These are phyloP conservation scores for Exobasidium rhododendri DNA, from an alignment of 1,284 basidiomycete genomes.

Conservation along the genomic window DNA sequence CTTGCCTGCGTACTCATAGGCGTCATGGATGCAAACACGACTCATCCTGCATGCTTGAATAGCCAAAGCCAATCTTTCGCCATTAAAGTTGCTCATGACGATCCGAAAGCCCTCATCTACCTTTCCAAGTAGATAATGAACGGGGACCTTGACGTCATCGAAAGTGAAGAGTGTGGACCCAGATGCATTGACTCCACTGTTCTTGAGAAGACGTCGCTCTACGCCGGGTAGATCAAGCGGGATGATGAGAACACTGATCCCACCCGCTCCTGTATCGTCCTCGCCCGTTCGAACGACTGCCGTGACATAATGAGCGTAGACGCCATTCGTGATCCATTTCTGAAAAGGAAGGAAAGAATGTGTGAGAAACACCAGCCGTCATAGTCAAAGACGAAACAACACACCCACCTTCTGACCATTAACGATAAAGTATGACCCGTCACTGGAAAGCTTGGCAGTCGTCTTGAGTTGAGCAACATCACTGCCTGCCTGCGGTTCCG, in stretches of 20 bases:
- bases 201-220: slow-evolving; percentile 12
- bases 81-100: slow-evolving; percentile 21
- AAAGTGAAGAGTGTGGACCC: slow-evolving; percentile 4
- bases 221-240: slow-evolving; percentile 12
- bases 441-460: slow-evolving; percentile 14
- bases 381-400: too few species aligned
- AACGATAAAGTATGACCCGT: slow-evolving; percentile 10
- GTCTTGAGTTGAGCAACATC: slow-evolving; percentile 24
- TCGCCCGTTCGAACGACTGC: slow-evolving; percentile 31
- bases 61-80: slow-evolving; percentile 15
- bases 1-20: slow-evolving; percentile 13
- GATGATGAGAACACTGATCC: slow-evolving; percentile 14
- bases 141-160: slow-evolving; percentile 12
- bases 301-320: slow-evolving; percentile 35
- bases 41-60: slow-evolving; percentile 15
- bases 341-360: too few species aligned
- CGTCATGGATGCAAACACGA: slow-evolving; percentile 18
- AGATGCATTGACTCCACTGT: slow-evolving; percentile 14
- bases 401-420: slow-evolving; percentile 20
- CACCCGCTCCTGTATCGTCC: slow-evolving; percentile 11
- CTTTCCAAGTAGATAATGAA: slow-evolving; percentile 13
- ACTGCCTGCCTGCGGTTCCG: slow-evolving; percentile 10
- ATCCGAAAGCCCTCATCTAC: slow-evolving; percentile 19
- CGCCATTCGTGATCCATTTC: slow-evolving; percentile 16
- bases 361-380: too few species aligned